phyloP scores from a whole-genome alignment of 2,329 filamentous ascomycete species.

The Zymoseptoria passerinii region DNA sequence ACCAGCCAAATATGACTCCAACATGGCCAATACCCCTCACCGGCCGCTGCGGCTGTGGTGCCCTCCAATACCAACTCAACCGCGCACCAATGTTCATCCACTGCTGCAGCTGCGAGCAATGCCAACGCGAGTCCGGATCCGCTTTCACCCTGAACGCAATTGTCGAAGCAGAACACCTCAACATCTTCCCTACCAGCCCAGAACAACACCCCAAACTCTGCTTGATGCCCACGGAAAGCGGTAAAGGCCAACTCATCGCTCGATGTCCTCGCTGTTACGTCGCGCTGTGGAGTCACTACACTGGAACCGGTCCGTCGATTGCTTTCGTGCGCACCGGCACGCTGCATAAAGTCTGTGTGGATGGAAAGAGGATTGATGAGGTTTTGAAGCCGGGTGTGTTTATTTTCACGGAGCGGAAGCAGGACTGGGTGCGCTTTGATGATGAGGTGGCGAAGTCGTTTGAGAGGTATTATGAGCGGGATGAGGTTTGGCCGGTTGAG shows the following conservation, averaged over 20 bases:
- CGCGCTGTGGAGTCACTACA: constrained; percentile 1
- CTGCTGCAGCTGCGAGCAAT: constrained; percentile 1
- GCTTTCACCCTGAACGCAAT: background rate
- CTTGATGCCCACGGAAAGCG: background rate
- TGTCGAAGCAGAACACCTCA: background rate
- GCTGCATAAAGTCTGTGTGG: background rate
- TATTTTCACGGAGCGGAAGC: background rate
- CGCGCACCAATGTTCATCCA: constrained; percentile 1
- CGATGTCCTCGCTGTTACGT: background rate
- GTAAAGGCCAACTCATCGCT: background rate
- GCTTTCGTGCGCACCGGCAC: background rate
- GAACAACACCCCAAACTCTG: background rate
- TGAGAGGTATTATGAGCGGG: background rate
- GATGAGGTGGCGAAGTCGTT: background rate
- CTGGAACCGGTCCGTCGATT: background rate
- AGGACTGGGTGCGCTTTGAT: background rate
- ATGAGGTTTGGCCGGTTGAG: background rate
- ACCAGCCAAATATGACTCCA: background rate
- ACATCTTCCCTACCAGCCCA: background rate
- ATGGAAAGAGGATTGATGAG: background rate
- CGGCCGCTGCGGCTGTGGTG: background rate
- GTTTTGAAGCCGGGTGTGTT: background rate
- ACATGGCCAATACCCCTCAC: background rate
- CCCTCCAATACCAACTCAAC: background rate
- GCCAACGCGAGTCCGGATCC: constrained; percentile 1